These are phyloP conservation scores for Globisporangium abappressorium DNA, from an alignment of 352 stramenopile genomes.

Conservation along the genomic window DNA sequence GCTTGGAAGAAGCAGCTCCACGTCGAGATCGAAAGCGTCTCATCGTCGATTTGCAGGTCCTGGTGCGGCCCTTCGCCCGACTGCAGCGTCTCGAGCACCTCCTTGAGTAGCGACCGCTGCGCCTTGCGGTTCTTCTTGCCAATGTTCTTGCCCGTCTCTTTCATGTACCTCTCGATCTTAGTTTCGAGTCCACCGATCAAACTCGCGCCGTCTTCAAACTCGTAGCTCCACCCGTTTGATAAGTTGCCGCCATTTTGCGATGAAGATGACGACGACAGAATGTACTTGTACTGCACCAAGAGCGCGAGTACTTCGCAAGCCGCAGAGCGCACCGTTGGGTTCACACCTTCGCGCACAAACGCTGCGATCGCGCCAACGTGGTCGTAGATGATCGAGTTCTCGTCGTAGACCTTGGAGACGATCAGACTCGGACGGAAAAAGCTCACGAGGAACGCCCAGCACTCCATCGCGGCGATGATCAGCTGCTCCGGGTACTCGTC, in stretches of 20 bases:
- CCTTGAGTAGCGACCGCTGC: conserved; percentile 64
- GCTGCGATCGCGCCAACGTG: conserved; percentile 49
- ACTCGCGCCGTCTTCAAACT: conserved; percentile 34
- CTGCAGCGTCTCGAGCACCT: conserved; percentile 58
- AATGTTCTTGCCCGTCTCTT: conserved; percentile 61
- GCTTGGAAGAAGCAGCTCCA: conserved; percentile 69
- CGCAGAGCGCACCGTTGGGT: conserved; percentile 34
- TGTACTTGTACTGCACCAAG: conserved; percentile 66
- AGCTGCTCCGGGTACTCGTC: conserved; percentile 46
- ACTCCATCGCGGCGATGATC: conserved; percentile 57
- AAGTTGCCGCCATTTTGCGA: conserved; percentile 16
- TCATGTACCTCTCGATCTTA: conserved; percentile 60
- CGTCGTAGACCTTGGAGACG: conserved; percentile 49
- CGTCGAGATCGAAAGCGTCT: conserved; percentile 49
- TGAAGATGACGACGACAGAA: conserved; percentile 1
- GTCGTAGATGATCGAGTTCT: conserved; percentile 40
- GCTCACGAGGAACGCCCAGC: conserved; percentile 60
- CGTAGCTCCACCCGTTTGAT: conserved; percentile 66
- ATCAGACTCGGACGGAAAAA: conserved; percentile 42
- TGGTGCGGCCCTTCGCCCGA: conserved; percentile 54
- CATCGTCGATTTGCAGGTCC: conserved; percentile 49
- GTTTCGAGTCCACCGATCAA: conserved; percentile 45
- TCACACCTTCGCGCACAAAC: conserved; percentile 51
- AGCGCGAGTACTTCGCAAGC: conserved; percentile 60
- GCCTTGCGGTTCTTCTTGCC: conserved; percentile 71